phyloP scores from a whole-genome alignment of 306 rosid species.

The Ochetophila trinervis region DNA sequence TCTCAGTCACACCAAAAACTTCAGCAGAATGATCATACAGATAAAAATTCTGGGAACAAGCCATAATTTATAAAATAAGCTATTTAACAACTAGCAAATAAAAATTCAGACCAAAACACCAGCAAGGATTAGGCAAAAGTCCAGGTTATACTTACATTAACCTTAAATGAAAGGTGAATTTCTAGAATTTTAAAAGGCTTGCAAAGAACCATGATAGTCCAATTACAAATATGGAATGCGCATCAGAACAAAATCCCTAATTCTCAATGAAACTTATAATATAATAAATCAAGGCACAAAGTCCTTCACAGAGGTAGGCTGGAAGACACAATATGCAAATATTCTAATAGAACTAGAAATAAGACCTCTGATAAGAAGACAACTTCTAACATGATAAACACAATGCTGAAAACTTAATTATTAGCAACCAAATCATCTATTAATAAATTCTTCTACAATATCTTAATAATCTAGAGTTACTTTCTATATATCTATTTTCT shows the following conservation, averaged over 20 bases:
- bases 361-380: background rate
- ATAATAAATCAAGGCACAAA: slow-evolving; percentile 3
- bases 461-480: too few relatives aligned
- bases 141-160: background rate
- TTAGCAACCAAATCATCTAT: background rate
- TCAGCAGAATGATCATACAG: too few relatives aligned
- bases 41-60: too few relatives aligned
- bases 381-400: background rate
- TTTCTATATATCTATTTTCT: too few relatives aligned
- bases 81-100: background rate
- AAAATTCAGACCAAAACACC: background rate
- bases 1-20: too few relatives aligned
- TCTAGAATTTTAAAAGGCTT: background rate
- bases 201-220: background rate
- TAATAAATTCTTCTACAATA: background rate
- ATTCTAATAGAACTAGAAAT: background rate
- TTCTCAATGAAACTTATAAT: background rate
- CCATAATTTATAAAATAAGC: too few relatives aligned
- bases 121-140: background rate
- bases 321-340: background rate
- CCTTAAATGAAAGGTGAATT: background rate
- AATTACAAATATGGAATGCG: slow-evolving; percentile 1
- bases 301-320: background rate
- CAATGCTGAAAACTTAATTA: background rate
- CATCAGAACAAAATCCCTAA: slow-evolving; percentile 1